These are phyloP conservation scores for Candida caryicola DNA, from an alignment of 805 yeast genomes.

Conservation along the genomic window DNA sequence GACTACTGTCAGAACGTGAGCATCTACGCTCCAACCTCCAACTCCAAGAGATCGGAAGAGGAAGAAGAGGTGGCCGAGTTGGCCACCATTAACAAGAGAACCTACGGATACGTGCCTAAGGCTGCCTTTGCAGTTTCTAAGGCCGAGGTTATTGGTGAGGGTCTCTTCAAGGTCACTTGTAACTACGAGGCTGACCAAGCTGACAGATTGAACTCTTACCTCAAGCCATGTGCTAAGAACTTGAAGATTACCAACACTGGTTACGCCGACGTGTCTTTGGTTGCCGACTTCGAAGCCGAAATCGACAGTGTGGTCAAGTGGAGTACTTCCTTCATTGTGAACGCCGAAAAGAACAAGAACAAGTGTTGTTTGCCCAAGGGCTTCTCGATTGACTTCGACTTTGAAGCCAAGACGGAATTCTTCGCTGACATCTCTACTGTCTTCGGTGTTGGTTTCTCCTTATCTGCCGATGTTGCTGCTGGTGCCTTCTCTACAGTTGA, in stretches of 20 bases:
- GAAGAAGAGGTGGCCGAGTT: conserved; percentile 8
- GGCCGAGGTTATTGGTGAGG: conserved; percentile 18
- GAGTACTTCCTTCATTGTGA: conserved; percentile 21
- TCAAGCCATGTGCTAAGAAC: conserved; percentile 15
- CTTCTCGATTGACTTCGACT: conserved; percentile 18
- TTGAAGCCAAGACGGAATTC: conserved; percentile 8
- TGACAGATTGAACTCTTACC: conserved; percentile 14
- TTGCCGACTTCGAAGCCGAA: conserved; percentile 11
- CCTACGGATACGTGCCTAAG: conserved; percentile 14
- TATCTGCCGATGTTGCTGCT: background rate
- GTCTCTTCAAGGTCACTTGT: conserved; percentile 17
- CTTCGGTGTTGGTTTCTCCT: conserved; percentile 6
- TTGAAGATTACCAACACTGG: conserved; percentile 22
- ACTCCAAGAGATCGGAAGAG: conserved; percentile 3
- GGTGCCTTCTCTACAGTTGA: conserved; percentile 2
- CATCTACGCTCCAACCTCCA: conserved; percentile 3
- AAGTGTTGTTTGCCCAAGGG: conserved; percentile 24
- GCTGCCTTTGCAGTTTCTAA: conserved; percentile 26
- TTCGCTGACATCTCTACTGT: conserved; percentile 4
- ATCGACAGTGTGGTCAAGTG: conserved; percentile 19
- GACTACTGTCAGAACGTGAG: conserved; percentile 2
- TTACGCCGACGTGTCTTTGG: conserved; percentile 13
- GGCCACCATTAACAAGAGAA: conserved; percentile 9
- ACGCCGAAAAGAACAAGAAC: conserved; percentile 15
- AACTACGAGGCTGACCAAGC: conserved; percentile 23